A percentile compares a stretch with the other conserved stretches of the same genome.
phyloP scores from a whole-genome alignment of 208 protist genomes.

The Wallacemonas collosoma region DNA sequence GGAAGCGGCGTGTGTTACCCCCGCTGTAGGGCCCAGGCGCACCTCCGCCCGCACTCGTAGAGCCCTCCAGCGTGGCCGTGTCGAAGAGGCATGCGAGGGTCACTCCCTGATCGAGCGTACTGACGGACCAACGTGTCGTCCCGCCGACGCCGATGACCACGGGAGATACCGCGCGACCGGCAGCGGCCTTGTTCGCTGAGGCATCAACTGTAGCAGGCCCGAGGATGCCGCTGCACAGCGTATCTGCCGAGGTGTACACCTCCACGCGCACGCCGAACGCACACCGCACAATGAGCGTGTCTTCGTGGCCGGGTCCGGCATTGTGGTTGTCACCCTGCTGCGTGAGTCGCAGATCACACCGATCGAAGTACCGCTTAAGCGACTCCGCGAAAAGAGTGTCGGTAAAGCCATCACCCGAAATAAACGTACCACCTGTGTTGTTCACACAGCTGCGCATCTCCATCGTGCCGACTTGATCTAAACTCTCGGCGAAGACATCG shows the following conservation, averaged over 20 bases:
- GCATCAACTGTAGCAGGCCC: constrained; percentile 70
- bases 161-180: constrained; percentile 39
- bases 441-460: constrained; percentile 95
- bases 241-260: constrained; percentile 74
- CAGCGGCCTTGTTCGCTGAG: constrained; percentile 35
- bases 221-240: constrained; percentile 66
- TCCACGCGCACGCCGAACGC: constrained; percentile 74
- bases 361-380: constrained; percentile 76
- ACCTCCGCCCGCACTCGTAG: background rate
- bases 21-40: background rate
- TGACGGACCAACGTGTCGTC: constrained; percentile 70
- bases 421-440: constrained; percentile 93
- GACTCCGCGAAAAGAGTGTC: constrained; percentile 83
- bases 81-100: constrained; percentile 80
- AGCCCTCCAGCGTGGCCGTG: constrained; percentile 56
- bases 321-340: background rate
- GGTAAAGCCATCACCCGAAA: constrained; percentile 96
- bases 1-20: constrained; percentile 58
- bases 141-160: constrained; percentile 61
- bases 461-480: constrained; percentile 97
- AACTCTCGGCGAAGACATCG: constrained; percentile 96
- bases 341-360: constrained; percentile 47
- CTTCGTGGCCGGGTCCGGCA: background rate
- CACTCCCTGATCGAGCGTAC: constrained; percentile 56
- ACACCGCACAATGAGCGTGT: constrained; percentile 24